phyloP scores from a whole-genome alignment of 2,329 filamentous ascomycete genomes.

The Apiospora koreana region DNA sequence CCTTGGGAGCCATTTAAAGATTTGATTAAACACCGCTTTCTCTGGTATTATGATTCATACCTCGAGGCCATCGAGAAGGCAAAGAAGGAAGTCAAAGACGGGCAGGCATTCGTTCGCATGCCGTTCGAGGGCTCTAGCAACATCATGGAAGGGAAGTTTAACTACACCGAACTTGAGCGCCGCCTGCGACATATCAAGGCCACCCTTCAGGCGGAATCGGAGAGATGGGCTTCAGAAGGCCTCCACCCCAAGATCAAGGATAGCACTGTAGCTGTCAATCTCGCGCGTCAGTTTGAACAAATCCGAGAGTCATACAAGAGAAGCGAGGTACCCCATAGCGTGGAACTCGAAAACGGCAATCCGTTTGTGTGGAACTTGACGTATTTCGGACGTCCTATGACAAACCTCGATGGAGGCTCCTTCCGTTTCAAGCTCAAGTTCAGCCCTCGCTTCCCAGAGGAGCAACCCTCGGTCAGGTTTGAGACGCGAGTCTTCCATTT shows the following conservation, averaged over 20 bases:
- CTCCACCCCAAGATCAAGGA: conserved; percentile 63
- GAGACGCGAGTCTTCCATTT: conserved; percentile 86
- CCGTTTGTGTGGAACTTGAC: conserved; percentile 88
- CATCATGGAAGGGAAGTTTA: conserved; percentile 82
- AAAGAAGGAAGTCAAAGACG: conserved; percentile 62
- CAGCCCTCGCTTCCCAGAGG: conserved; percentile 82
- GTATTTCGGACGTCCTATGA: conserved; percentile 90
- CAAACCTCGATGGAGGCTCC: conserved; percentile 87
- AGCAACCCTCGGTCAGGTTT: conserved; percentile 82
- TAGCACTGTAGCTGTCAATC: conserved; percentile 74
- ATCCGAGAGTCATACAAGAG: conserved; percentile 74
- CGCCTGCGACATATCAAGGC: conserved; percentile 70
- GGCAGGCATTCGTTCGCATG: conserved; percentile 73
- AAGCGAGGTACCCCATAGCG: conserved; percentile 70
- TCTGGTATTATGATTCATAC: conserved; percentile 96
- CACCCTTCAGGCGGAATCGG: conserved; percentile 70
- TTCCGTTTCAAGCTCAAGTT: conserved; percentile 80
- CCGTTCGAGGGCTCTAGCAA: conserved; percentile 81
- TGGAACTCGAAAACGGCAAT: conserved; percentile 77
- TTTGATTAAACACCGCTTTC: conserved; percentile 84
- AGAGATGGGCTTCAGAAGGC: conserved; percentile 72
- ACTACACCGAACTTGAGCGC: conserved; percentile 72
- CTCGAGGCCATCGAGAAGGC: conserved; percentile 69
- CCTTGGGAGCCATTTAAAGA: conserved; percentile 88
- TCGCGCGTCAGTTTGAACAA: conserved; percentile 84